Evolutionary conservation across 192 early-diverging fungal genomes (phyloP), one percentile per base, ranked within the genome.

Genomic region (Coemansia sp.): DNA sequence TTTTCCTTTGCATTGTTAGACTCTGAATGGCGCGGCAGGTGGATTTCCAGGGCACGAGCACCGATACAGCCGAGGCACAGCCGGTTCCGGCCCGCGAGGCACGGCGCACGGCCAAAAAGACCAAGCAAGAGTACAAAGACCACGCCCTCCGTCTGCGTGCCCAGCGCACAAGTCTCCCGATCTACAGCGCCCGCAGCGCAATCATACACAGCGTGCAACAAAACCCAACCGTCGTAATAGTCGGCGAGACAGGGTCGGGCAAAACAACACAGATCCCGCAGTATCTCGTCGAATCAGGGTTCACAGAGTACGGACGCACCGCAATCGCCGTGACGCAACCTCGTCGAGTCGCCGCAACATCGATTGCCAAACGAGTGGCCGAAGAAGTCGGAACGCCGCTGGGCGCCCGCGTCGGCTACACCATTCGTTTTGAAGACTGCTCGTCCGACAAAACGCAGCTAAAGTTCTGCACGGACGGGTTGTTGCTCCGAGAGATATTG

Each of bases 391-490:
- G 89, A 6, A 86, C 86, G 5, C 72, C 79, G 0, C 60, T 92
- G 47, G 90, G 92, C 11, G 77, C 79, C 11, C 72, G 89, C 61
- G 92, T 98, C 21, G 97, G 97, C 15, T 99, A 98, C 71, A 91
- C 90, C 0, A 92, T 99, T 56, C 88, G 97, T 58, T 99, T 99
- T 70, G 93, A 98, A 47, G 93, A 97, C 68, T 88, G 81, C n/a
- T 92, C 94, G 2, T 89, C 86, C 14, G 67, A 84, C 12, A 47
- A 64, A 25, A 98, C 97, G 0, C 70, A 87, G 58, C 88, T 99
- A 56, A 94, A 94, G 75, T 99, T 92, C 69, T 86, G 97, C 80
- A 99, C 97, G 0, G 97, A 99, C 58, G 97, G 97, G 60, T 90
- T 99, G 88, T 84, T 99, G 52, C 68, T 99, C 22, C 83, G 95